Percentiles rank a stretch among this genome's conserved stretches.
Evolutionary conservation across 2,329 filamentous ascomycete genomes (phyloP).

Genomic region (Claviceps humidiphila): DNA sequence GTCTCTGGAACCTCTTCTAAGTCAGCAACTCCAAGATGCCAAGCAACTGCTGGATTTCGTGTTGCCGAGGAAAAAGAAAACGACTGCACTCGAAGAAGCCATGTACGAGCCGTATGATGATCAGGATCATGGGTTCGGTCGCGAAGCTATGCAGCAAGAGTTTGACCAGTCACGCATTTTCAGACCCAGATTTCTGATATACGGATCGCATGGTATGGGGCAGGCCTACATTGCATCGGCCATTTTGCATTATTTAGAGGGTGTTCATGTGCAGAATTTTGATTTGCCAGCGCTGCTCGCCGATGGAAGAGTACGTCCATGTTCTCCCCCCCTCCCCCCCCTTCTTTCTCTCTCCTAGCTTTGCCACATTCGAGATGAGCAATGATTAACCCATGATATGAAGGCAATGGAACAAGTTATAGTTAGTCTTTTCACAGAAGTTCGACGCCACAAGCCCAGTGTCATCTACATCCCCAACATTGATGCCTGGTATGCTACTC

Average conservation of each 20-base stretch:
- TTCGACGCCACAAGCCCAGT: slow-evolving; percentile 86
- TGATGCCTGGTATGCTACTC: slow-evolving; percentile 66
- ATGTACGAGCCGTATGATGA: slow-evolving; percentile 81
- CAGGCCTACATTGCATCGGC: slow-evolving; percentile 81
- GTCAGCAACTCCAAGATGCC: slow-evolving; percentile 57
- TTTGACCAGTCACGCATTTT: slow-evolving; percentile 85
- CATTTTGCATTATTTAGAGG: slow-evolving; percentile 80
- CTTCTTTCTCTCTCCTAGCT: not conserved
- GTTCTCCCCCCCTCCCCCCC: not conserved
- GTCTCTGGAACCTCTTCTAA: slow-evolving; percentile 67
- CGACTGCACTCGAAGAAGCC: slow-evolving; percentile 85
- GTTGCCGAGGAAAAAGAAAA: slow-evolving; percentile 72
- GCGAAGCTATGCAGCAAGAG: slow-evolving; percentile 60
- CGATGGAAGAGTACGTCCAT: slow-evolving; percentile 55
- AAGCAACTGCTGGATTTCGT: slow-evolving; percentile 57
- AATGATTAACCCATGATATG: slow-evolving; percentile 10
- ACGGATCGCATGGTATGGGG: slow-evolving; percentile 79
- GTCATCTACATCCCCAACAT: slow-evolving; percentile 90
- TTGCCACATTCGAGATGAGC: not conserved
- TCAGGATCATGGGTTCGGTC: slow-evolving; percentile 68
- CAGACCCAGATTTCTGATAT: slow-evolving; percentile 72
- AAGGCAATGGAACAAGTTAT: slow-evolving; percentile 73
- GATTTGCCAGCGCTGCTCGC: slow-evolving; percentile 78
- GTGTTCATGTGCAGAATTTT: slow-evolving; percentile 87
- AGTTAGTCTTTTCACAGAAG: slow-evolving; percentile 81